phyloP scores from a whole-genome alignment of 441 rosid species.

The Manihot esculenta region DNA sequence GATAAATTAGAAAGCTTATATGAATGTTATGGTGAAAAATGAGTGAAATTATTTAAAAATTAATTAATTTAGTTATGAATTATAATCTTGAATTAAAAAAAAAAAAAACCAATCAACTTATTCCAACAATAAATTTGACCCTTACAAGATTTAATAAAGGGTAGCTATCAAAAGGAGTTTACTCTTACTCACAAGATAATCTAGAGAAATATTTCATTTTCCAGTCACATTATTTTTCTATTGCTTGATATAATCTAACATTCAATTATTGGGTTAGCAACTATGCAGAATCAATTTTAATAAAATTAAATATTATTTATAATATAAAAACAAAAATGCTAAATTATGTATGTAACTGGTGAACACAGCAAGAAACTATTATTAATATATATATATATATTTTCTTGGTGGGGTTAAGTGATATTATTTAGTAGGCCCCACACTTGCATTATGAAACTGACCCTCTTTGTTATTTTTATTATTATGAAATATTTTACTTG shows the following conservation, averaged over 20 bases:
- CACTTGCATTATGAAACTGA: constrained; percentile 19
- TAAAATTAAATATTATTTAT: background rate
- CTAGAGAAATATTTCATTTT: background rate
- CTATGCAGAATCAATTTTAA: background rate
- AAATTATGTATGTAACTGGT: background rate
- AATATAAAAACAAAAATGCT: background rate
- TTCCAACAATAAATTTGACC: too few relatives aligned
- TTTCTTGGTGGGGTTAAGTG: background rate
- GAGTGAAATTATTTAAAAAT: too few relatives aligned
- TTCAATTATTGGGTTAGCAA: background rate
- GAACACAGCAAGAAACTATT: constrained; percentile 7
- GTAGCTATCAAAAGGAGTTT: too few relatives aligned
- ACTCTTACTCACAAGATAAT: too few relatives aligned
- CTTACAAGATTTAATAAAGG: too few relatives aligned
- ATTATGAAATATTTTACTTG: constrained; percentile 11
- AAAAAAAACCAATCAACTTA: too few relatives aligned
- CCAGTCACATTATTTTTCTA: too few relatives aligned
- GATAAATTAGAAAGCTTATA: too few relatives aligned
- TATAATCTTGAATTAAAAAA: too few relatives aligned
- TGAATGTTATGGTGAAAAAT: too few relatives aligned
- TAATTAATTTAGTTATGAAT: too few relatives aligned
- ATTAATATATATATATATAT: background rate
- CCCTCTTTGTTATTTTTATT: background rate
- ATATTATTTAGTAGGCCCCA: constrained; percentile 21
- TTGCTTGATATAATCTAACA: constrained; percentile 19